Evolutionary conservation across 1,284 basidiomycete species (phyloP).

Genomic region (Puccinia polysora): DNA sequence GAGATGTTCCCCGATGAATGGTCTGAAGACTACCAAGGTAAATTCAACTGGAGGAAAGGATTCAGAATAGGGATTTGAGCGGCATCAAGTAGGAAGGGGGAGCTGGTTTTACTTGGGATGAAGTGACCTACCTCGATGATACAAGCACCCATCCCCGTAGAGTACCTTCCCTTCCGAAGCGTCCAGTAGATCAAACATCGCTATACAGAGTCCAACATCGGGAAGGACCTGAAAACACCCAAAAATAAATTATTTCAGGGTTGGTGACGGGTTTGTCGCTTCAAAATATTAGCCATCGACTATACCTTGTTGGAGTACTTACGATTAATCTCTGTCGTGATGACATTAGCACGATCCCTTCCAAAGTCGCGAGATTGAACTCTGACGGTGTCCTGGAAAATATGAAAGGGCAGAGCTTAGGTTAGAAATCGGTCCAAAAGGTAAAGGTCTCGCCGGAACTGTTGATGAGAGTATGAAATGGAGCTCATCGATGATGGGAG

Average conservation of each 20-base stretch:
- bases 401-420: no score
- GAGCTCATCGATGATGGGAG: not conserved
- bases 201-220: constrained; percentile 36
- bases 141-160: constrained; percentile 41
- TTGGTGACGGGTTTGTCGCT: not conserved
- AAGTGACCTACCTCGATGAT: constrained; percentile 32
- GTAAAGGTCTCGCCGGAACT: no score
- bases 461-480: not conserved
- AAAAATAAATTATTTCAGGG: not conserved
- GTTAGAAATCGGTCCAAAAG: no score
- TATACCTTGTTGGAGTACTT: constrained; percentile 40
- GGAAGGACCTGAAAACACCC: constrained; percentile 23
- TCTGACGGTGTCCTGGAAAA: constrained; percentile 35
- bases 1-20: constrained; percentile 39
- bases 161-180: constrained; percentile 42
- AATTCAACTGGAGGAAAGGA: constrained; percentile 30
- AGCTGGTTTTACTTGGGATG: not conserved
- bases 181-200: constrained; percentile 26
- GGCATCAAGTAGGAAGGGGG: not conserved
- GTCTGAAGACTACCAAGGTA: constrained; percentile 40
- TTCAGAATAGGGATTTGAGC: not conserved
- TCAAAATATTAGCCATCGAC: not conserved
- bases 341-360: constrained; percentile 28
- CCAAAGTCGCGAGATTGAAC: constrained; percentile 41
- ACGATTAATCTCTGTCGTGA: constrained; percentile 30